Conservation (phyloP, 768 basidiomycete species). For the Boletellus ananiceps region DNA sequence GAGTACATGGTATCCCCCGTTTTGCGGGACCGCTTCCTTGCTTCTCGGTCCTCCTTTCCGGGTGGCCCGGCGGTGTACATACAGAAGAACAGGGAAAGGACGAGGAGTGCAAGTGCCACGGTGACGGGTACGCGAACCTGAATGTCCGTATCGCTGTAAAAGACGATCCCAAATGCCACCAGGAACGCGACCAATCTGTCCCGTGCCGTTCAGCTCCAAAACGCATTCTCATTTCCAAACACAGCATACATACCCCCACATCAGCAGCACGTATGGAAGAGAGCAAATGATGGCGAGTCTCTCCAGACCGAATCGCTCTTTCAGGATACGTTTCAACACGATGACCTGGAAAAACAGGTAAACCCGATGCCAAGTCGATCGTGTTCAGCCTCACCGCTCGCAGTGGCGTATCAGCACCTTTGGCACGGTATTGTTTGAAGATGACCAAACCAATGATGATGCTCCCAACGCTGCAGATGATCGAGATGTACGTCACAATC, state of each 20-base stretch:
- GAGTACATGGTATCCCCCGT: not conserved
- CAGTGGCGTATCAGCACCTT: slow-evolving; percentile 28
- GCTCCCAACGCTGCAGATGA: slow-evolving; percentile 27
- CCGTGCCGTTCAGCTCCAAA: not conserved
- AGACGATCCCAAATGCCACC: slow-evolving; percentile 26
- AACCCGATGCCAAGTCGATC: not conserved
- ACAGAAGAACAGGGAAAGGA: slow-evolving; percentile 28
- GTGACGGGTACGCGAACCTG: slow-evolving; percentile 27
- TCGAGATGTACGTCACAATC: slow-evolving; percentile 27
- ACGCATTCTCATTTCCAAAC: not conserved
- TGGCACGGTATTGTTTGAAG: slow-evolving; percentile 32
- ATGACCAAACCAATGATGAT: slow-evolving; percentile 29
- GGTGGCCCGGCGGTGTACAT: slow-evolving; percentile 22
- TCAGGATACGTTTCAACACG: slow-evolving; percentile 26
- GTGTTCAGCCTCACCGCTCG: slow-evolving; percentile 19
- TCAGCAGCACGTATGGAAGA: slow-evolving; percentile 37
- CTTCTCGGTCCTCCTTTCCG: slow-evolving; percentile 11
- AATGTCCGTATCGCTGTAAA: slow-evolving; percentile 24
- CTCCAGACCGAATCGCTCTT: slow-evolving; percentile 29
- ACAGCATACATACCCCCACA: slow-evolving; percentile 33
- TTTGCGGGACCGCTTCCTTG: not conserved
- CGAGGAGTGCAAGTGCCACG: slow-evolving; percentile 19
- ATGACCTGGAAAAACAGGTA: slow-evolving; percentile 15
- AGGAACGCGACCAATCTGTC: slow-evolving; percentile 35
- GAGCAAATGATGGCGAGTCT: slow-evolving; percentile 37